Base-by-base conservation (phyloP, 345 rosid genomes). In the Lagerstroemia speciosa region DNA sequence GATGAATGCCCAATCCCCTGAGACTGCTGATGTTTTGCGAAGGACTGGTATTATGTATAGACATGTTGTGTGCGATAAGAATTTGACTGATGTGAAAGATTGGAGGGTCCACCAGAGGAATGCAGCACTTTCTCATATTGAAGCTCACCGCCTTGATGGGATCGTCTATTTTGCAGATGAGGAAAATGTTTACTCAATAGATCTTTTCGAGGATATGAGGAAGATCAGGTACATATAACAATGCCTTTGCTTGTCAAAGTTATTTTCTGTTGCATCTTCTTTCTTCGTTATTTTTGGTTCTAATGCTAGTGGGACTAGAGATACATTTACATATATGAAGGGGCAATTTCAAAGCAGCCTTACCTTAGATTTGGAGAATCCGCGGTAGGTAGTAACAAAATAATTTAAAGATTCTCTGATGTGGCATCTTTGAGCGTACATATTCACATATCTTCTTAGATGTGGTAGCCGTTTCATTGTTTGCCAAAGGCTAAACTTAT, bases 191-290 rank as follows among this genome's bases (percentile, higher is more conserved):
- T 84, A 88, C 30, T 62, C 73, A 2, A 41, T 72, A 3, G 83
- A 80, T 73, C 82, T 88, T 67, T 88, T 88, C 62, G 78, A 84
- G 73, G 78, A 86, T 57, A 76, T 86, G 81, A 81, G 90, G 77
- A 76, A 69, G 52, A 84, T 83, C 75, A 84, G 88, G 93, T 88
- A 76, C 69, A 37, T 63, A 31, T 16, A 40, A 5, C 11, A 12
- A 4, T n/a, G n/a, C n/a, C 26, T 57, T 15, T 57, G 62, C 30
- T 2, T 24, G 12, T 57, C 11, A 67, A 64, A n/a, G 22, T 53
- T 34, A 10, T 57, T n/a, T n/a, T 20, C n/a, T 32, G 17, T 5
- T 40, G 22, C 19, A 66, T 37, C 5, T 64, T 19, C 20, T 34
- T 8, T 64, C 12, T 10, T 22, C 8, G 19, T 30, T 31, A 32